Base-by-base conservation (phyloP, 345 rosid species). In the Aquilaria malaccensis region DNA sequence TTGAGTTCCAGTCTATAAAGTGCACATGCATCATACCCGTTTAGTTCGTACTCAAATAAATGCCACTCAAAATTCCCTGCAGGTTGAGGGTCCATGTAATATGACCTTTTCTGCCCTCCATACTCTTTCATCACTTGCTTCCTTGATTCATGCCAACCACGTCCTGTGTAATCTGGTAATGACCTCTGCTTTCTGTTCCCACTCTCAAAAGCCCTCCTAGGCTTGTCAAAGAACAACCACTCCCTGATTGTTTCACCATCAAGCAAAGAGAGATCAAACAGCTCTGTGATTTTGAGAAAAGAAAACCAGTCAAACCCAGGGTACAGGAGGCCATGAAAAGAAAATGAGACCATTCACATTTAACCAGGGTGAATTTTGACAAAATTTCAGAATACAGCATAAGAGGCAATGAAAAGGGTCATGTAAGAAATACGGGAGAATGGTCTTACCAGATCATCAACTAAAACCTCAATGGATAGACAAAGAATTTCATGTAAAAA, bases 71-170 rank as follows among this genome's bases (percentile, higher is more conserved):
- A 77, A 59, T 65, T 45, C 53, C 82, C 81, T 0, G 81, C 64
- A 55, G 98, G 98, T 53, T 92, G 98, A 4, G 98, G 98, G 64
- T 92, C 98, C 95, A 92, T 87, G 65, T 85, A 92, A 77, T 92
- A 92, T 59, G 98, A 86, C 73, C 91, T 81, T 71, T 85, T 92
- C 56, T 79, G 87, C 11, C 93, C 92, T 68, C 81, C 93, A 49
- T 74, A 81, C 53, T 86, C 98, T 61, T 79, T 88, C 84, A 89
- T 81, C 73, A 79, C 74, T 63, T 75, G 85, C 79, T 89, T 92
- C 65, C 98, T 85, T 48, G 95, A 92, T 75, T 92, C 98, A 63
- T 89, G 98, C 96, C 96, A 89, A 37, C 98, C 92, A 11, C 95
- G 80, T 43, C 96, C 98, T 33, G 62, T 66, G 72, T 92, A 81